Evolutionary conservation across 495 filamentous ascomycete species (phyloP).

Genomic region (Penicillium cataractarum): DNA sequence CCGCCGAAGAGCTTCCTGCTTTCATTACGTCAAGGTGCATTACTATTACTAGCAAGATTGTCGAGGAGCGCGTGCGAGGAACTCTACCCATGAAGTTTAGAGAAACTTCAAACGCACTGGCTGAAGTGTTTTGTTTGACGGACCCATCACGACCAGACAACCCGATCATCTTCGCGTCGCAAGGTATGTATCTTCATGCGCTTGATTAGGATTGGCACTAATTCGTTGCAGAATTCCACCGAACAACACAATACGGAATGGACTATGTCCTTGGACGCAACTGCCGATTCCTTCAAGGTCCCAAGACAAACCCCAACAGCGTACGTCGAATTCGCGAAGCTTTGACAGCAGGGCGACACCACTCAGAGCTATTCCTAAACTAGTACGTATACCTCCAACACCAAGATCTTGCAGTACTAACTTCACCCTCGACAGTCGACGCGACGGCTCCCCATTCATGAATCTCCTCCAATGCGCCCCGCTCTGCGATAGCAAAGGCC

Average conservation of each 20-base stretch:
- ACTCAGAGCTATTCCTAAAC: slow-evolving; percentile 69
- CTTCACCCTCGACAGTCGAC: slow-evolving; percentile 39
- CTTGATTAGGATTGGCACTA: background rate
- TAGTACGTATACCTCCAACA: slow-evolving; percentile 52
- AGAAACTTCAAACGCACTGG: slow-evolving; percentile 68
- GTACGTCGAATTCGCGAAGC: slow-evolving; percentile 59
- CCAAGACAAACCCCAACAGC: slow-evolving; percentile 53
- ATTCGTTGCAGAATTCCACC: slow-evolving; percentile 55
- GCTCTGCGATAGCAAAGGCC: slow-evolving; percentile 62
- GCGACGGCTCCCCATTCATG: slow-evolving; percentile 67
- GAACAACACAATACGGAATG: slow-evolving; percentile 64
- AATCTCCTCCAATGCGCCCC: slow-evolving; percentile 67
- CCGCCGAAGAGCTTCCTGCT: slow-evolving; percentile 68
- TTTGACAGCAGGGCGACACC: slow-evolving; percentile 59
- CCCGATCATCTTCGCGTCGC: slow-evolving; percentile 77
- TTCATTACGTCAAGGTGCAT: slow-evolving; percentile 60
- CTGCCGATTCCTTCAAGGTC: slow-evolving; percentile 66
- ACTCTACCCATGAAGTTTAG: slow-evolving; percentile 45
- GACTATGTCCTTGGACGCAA: slow-evolving; percentile 62
- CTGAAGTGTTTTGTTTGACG: slow-evolving; percentile 76
- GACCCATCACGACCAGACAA: slow-evolving; percentile 75
- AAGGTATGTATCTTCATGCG: slow-evolving; percentile 53
- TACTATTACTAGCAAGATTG: slow-evolving; percentile 39
- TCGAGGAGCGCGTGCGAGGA: slow-evolving; percentile 40
- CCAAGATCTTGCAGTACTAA: background rate